Evolutionary conservation across 495 filamentous ascomycete genomes (phyloP), one percentile per base, ranked within the genome.

Genomic region (Chaetomium tenue): DNA sequence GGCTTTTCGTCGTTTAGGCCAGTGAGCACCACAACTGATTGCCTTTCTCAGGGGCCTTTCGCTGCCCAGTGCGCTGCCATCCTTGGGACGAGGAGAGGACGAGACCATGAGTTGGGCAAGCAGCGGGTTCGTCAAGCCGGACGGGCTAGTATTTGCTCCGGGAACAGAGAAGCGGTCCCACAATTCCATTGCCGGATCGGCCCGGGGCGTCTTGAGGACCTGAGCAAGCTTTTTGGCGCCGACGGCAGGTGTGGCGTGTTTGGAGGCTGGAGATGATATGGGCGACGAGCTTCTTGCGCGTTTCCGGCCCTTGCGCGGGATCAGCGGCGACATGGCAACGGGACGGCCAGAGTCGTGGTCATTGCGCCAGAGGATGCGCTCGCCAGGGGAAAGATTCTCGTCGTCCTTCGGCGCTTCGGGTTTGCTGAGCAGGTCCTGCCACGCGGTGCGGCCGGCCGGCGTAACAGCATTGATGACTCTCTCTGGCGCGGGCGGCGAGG

Each of bases 271-370:
- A 11, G 91, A 91, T 18, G 88, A 87, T n/a, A 81, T 77, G 0
- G 91, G 90, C 12, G 93, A 93, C 9, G 92, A 94, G 75, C 89
- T 93, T 71, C 87, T 82, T 5, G 89, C 88, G 57, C 92, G 83
- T 74, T 96, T 96, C 65, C 79, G 80, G 69, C 84, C 76, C 52
- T 78, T 80, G 68, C 83, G 76, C 58, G 72, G 65, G 65, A 77
- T 71, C 40, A 79, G 77, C 53, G 78, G 83, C 51, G 80, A 85
- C 26, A 75, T 70, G 69, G 68, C 81, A 72, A 58, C 79, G 72
- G 72, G 70, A n/a, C 68, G 71, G 58, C 60, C 73, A 56, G 70
- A 61, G 51, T 73, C 68, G 33, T 68, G 66, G 60, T 72, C 73
- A 50, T 69, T 73, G 53, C 75, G 70, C 79, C 80, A 82, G 4